Base-by-base conservation (phyloP, 345 rosid genomes). In the Xanthoceras sorbifolium region DNA sequence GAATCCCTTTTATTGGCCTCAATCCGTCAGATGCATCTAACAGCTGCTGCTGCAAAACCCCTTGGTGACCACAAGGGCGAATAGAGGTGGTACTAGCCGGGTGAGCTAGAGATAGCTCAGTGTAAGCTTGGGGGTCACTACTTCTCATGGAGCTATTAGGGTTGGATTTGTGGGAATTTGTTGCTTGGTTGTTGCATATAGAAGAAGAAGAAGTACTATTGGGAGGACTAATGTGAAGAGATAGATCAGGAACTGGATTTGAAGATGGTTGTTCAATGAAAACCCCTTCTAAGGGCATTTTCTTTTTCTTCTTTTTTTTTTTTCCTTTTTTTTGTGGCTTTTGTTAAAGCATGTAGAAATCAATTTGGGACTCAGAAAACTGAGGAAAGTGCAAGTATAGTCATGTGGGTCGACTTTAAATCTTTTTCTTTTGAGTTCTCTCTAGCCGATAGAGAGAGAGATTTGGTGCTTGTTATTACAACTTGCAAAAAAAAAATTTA, bases 1-100 rank as follows among this genome's bases (percentile, higher is more conserved):
- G 97, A 81, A 90, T 89, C 71, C 97, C 97, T 79, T 89, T 90
- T 64, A 92, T 90, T 11, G 97, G 94, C 82, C 90, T 85, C 60
- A 84, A 64, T 61, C 87, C 84, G 28, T 85, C 88, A n/a, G 84
- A 77, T 61, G 72, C 81, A 62, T 81, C 89, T 57, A 20, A 3
- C 12, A 20, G 28, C 5, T 75, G 82, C 3, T 65, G 82, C 6
- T 64, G 9, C 2, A 84, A 76, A 74, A 79, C 84, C 61, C 86
- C 86, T n/a, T n/a, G n/a, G 42, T 74, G 79, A 31, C 77, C 55
- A 50, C 55, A 50, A 0, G 55, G 20, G 55, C 55, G 55, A 50
- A 50, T 23, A 31, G 50, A 71, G 25, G 59, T 14, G 10, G 59
- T 62, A n/a, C 36, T 31, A 8, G 78, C 15, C 29, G 86, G 87